Evolutionary conservation across 495 filamentous ascomycete species (phyloP).

Genomic region (Geoglossum glabrum): DNA sequence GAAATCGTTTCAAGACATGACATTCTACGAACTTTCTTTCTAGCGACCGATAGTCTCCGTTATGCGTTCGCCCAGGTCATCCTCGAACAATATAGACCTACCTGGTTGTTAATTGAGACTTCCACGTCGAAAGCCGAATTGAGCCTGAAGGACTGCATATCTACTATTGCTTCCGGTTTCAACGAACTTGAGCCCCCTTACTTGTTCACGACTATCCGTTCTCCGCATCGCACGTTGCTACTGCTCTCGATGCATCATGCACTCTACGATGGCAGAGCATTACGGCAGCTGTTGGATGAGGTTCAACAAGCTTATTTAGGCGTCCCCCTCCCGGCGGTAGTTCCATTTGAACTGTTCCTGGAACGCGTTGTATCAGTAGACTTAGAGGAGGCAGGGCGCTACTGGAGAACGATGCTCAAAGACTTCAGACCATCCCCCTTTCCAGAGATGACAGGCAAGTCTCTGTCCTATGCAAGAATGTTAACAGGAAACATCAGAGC

Average conservation of each 20-base stretch:
- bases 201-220: slow-evolving; percentile 8
- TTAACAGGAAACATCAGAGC: slow-evolving; percentile 10
- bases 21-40: slow-evolving; percentile 44
- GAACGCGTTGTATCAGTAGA: slow-evolving; percentile 22
- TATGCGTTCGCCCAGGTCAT: slow-evolving; percentile 41
- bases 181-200: slow-evolving; percentile 13
- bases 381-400: slow-evolving; percentile 26
- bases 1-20: slow-evolving; percentile 33
- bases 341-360: slow-evolving; percentile 30
- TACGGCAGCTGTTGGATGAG: slow-evolving; percentile 42
- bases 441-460: slow-evolving; percentile 14
- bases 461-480: slow-evolving; percentile 5
- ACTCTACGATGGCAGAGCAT: slow-evolving; percentile 58
- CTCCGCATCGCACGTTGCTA: slow-evolving; percentile 13
- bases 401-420: slow-evolving; percentile 37
- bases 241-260: slow-evolving; percentile 60
- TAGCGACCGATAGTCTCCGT: slow-evolving; percentile 25
- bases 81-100: slow-evolving; percentile 15
- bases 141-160: slow-evolving; percentile 7
- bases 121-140: slow-evolving; percentile 8
- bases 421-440: slow-evolving; percentile 30
- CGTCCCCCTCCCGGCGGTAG: slow-evolving; percentile 21
- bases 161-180: not conserved
- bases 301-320: slow-evolving; percentile 32
- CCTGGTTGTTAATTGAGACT: slow-evolving; percentile 15